phyloP scores from a whole-genome alignment of 2,329 filamentous ascomycete genomes.

The Fusarium nematophilum region DNA sequence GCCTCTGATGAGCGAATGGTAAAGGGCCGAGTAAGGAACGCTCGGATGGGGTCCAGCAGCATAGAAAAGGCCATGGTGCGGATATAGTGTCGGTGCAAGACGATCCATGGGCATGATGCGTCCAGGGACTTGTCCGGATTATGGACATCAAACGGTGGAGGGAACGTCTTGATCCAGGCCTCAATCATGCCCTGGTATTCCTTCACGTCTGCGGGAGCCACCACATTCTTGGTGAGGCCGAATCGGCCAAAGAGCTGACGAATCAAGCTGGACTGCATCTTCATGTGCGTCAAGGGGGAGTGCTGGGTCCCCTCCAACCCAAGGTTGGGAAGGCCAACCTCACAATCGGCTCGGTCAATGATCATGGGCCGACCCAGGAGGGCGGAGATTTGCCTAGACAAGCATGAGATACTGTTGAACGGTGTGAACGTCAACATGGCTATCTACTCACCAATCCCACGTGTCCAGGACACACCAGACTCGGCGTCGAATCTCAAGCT shows the following conservation, averaged over 20 bases:
- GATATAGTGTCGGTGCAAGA: constrained; percentile 59
- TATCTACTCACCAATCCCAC: constrained; percentile 51
- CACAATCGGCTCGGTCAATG: constrained; percentile 49
- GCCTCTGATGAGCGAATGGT: constrained; percentile 39
- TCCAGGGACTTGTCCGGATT: constrained; percentile 57
- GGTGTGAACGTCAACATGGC: too few relatives aligned
- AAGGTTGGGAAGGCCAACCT: constrained; percentile 48
- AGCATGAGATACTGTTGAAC: neutral
- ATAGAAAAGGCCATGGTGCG: constrained; percentile 58
- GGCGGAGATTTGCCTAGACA: constrained; percentile 50
- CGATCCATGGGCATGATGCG: constrained; percentile 53
- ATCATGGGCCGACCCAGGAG: constrained; percentile 49
- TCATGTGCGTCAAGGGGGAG: constrained; percentile 51
- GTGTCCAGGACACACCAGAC: constrained; percentile 52
- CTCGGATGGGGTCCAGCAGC: constrained; percentile 58
- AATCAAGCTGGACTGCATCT: constrained; percentile 51
- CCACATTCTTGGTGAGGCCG: constrained; percentile 45
- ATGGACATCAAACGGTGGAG: constrained; percentile 52
- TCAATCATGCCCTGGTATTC: constrained; percentile 52
- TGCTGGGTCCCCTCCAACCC: constrained; percentile 47
- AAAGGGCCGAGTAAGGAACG: constrained; percentile 55
- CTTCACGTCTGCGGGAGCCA: constrained; percentile 44
- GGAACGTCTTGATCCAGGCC: constrained; percentile 57
- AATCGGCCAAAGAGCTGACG: constrained; percentile 47
- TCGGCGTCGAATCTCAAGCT: constrained; percentile 51